Evolutionary conservation across 1,284 basidiomycete species (phyloP).

Genomic region (Irpex rosettiformis): DNA sequence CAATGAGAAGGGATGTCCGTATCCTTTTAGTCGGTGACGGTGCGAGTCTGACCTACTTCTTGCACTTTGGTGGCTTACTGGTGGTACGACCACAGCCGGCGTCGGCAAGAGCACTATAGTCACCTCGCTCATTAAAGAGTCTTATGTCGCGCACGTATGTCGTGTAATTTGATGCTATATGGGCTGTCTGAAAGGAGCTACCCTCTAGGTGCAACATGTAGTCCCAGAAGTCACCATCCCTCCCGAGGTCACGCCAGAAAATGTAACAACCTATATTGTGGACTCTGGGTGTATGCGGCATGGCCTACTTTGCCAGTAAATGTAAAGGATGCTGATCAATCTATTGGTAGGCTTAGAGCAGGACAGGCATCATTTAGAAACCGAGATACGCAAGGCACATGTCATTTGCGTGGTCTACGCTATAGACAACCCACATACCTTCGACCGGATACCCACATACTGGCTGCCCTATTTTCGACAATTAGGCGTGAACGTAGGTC

Average conservation of each 20-base stretch:
- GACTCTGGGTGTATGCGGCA: slow-evolving; percentile 81
- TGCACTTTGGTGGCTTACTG: slow-evolving; percentile 9
- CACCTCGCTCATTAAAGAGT: slow-evolving; percentile 93
- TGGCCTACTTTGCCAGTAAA: background rate
- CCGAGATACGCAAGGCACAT: slow-evolving; percentile 94
- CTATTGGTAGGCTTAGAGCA: slow-evolving; percentile 59
- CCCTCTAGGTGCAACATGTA: slow-evolving; percentile 76
- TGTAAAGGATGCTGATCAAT: slow-evolving; percentile 4
- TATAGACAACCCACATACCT: slow-evolving; percentile 92
- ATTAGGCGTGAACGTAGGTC: slow-evolving; percentile 84
- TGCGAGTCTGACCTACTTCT: slow-evolving; percentile 33
- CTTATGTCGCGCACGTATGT: slow-evolving; percentile 84
- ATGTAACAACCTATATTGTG: slow-evolving; percentile 93
- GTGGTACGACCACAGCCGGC: slow-evolving; percentile 55
- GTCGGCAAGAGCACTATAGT: slow-evolving; percentile 95
- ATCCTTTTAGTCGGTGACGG: slow-evolving; percentile 94
- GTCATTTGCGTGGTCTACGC: slow-evolving; percentile 98
- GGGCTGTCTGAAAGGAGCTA: background rate
- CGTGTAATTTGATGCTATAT: slow-evolving; percentile 2
- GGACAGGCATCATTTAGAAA: slow-evolving; percentile 85
- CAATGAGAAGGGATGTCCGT: slow-evolving; percentile 85
- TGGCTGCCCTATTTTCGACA: slow-evolving; percentile 98
- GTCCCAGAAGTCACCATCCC: slow-evolving; percentile 96
- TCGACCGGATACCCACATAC: slow-evolving; percentile 96
- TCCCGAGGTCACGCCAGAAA: slow-evolving; percentile 92